A percentile compares a stretch with the other conserved stretches of the same genome.
Conservation (phyloP, 306 rosid genomes). For the Rosa persica region DNA sequence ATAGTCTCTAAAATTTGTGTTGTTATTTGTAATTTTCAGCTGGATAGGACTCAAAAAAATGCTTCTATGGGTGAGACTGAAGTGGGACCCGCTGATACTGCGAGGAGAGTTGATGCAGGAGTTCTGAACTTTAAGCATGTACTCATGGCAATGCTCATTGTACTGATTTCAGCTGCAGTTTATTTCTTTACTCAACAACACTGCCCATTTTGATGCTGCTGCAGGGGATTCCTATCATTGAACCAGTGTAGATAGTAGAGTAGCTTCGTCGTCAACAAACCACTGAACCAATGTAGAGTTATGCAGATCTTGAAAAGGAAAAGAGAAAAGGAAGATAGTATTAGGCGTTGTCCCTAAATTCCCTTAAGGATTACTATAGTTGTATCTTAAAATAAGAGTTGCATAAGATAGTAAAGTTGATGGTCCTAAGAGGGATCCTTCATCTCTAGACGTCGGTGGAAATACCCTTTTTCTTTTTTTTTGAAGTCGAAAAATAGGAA, state of each 20-base stretch:
- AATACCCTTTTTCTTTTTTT: too few relatives aligned
- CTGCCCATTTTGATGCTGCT: constrained; percentile 31
- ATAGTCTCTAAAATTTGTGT: background rate
- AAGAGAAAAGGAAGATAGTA: background rate
- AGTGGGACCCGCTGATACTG: constrained; percentile 31
- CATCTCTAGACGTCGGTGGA: background rate
- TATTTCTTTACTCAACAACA: constrained; percentile 29
- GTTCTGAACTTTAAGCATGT: constrained; percentile 54
- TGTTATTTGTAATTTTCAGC: constrained; percentile 37
- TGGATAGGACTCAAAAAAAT: constrained; percentile 31
- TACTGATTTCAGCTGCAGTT: constrained; percentile 47
- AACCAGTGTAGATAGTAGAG: too few relatives aligned
- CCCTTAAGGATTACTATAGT: background rate
- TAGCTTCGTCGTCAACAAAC: background rate
- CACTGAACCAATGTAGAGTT: background rate
- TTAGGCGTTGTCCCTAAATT: background rate
- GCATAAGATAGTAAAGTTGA: background rate
- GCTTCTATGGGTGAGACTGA: constrained; percentile 30
- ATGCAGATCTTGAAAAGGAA: background rate
- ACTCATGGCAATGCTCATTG: constrained; percentile 39
- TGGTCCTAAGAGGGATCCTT: background rate
- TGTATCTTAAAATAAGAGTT: too few relatives aligned
- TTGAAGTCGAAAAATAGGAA: background rate
- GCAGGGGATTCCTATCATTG: background rate
- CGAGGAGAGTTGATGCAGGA: constrained; percentile 82